These are phyloP conservation scores for Xylaria bambusicola DNA, from an alignment of 495 filamentous ascomycete species.

Conservation along the genomic window DNA sequence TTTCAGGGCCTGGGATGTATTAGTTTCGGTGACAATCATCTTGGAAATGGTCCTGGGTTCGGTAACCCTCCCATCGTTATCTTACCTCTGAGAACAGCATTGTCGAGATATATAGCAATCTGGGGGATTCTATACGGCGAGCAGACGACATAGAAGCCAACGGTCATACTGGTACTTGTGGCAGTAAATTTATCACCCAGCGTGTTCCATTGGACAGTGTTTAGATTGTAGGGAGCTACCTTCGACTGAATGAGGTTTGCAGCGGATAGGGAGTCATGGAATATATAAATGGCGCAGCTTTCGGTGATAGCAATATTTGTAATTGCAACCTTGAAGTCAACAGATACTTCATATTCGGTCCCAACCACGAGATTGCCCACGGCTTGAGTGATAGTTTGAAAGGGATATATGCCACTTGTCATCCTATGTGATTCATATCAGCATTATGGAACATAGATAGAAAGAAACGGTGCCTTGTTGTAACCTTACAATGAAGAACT, in stretches of 20 bases:
- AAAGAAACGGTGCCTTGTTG: neutral
- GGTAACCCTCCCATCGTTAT: neutral
- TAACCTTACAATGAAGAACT: neutral
- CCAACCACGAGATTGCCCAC: neutral
- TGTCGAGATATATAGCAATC: neutral
- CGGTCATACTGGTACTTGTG: neutral
- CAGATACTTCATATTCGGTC: neutral
- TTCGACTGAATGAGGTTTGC: neutral
- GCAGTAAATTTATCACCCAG: neutral
- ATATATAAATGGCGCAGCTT: neutral
- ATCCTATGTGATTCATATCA: neutral
- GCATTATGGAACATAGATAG: neutral
- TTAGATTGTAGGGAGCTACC: neutral
- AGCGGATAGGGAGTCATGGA: neutral
- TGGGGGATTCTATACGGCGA: constrained; percentile 4
- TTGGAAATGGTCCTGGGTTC: too few species aligned
- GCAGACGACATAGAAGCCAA: neutral
- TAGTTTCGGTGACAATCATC: neutral
- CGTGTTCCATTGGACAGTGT: neutral
- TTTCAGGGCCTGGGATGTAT: neutral
- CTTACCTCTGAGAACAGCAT: constrained; percentile 4
- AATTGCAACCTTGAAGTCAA: neutral
- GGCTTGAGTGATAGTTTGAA: neutral
- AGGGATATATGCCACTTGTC: neutral
- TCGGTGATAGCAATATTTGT: neutral